phyloP scores from a whole-genome alignment of 108 stramenopile genomes.

The Discostella stelligeroides region DNA sequence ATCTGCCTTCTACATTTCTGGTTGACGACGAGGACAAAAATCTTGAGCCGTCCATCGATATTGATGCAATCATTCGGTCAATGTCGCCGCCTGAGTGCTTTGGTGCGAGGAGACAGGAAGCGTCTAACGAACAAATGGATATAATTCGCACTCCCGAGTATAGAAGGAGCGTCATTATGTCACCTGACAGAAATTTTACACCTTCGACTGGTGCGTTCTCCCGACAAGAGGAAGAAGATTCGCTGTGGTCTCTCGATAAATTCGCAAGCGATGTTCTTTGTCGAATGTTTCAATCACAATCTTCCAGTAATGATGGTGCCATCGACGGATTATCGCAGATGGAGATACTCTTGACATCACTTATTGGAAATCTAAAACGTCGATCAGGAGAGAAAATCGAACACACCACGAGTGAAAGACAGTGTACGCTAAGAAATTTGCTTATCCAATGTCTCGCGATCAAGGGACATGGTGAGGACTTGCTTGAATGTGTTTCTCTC shows the following conservation, averaged over 20 bases:
- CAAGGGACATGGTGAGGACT: slow-evolving; percentile 69
- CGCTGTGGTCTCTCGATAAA: slow-evolving; percentile 37
- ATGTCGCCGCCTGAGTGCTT: slow-evolving; percentile 83
- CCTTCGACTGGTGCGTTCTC: slow-evolving; percentile 7
- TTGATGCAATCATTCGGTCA: slow-evolving; percentile 61
- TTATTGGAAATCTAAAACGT: slow-evolving; percentile 37
- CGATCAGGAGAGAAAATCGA: slow-evolving; percentile 1
- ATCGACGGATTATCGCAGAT: slow-evolving; percentile 22
- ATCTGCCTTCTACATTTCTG: slow-evolving; percentile 24
- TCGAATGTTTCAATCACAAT: slow-evolving; percentile 24
- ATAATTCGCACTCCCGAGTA: slow-evolving; percentile 15
- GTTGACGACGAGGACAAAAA: slow-evolving; percentile 33
- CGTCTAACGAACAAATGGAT: neutral
- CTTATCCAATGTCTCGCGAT: slow-evolving; percentile 44
- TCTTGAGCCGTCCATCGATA: slow-evolving; percentile 64
- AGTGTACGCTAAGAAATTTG: slow-evolving; percentile 25
- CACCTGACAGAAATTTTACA: slow-evolving; percentile 32
- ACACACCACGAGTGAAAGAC: slow-evolving; percentile 9
- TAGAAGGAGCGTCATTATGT: slow-evolving; percentile 13
- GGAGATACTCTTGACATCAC: slow-evolving; percentile 22
- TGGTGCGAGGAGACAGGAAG: slow-evolving; percentile 27
- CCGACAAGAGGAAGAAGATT: slow-evolving; percentile 19
- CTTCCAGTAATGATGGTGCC: slow-evolving; percentile 1
- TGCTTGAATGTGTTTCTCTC: slow-evolving; percentile 29
- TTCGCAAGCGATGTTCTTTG: slow-evolving; percentile 42